Evolutionary conservation across 768 basidiomycete species (phyloP), one percentile per base, ranked within the genome.

Genomic region (Termitomyces sp.): DNA sequence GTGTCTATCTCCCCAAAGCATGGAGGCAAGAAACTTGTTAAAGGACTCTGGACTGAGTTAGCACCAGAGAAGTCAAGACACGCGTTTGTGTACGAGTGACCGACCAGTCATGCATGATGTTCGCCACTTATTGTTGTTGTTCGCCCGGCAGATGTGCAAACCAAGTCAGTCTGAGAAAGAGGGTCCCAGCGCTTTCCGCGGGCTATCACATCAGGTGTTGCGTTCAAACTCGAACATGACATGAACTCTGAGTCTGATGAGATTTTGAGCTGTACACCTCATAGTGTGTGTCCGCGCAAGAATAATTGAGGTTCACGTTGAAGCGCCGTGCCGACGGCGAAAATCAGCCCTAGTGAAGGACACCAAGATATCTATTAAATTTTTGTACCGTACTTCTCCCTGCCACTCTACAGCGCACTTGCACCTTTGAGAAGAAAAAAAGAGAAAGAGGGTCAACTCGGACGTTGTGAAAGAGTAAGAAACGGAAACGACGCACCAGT

Each of bases 401-500:
- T 14, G 31, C 11, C 42, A 17, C 42, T 56, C 55, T 76, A 79
- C 66, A 79, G 72, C 68, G 79, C 79, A 68, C 76, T 77, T 57
- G 79, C 79, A 77, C 79, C 79, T 80, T 65, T 57, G 36, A 38
- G 37, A 46, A 38, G 29, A 55, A 40, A 17, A 25, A 25, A 25
- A 25, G 25, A 25, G 25, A 25, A 25, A 25, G 25, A 25, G 25
- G 25, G 17, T 56, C 31, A 52, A 34, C 6, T 17, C 14, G 5
- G 29, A 37, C 42, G 4, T 49, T 11, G 5, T 9, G 32, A 37
- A 14, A 36, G 25, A 25, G 15, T 31, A n/a, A 52, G 12, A 1
- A 31, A 37, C 11, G 1, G 47, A 53, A 29, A 59, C 6, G 61
- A 76, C 84, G 66, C 61, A 92, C 92, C 92, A 67, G 92, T 94